Evolutionary conservation across 495 filamentous ascomycete species (phyloP).

Genomic region (Aspergillus avenaceus): DNA sequence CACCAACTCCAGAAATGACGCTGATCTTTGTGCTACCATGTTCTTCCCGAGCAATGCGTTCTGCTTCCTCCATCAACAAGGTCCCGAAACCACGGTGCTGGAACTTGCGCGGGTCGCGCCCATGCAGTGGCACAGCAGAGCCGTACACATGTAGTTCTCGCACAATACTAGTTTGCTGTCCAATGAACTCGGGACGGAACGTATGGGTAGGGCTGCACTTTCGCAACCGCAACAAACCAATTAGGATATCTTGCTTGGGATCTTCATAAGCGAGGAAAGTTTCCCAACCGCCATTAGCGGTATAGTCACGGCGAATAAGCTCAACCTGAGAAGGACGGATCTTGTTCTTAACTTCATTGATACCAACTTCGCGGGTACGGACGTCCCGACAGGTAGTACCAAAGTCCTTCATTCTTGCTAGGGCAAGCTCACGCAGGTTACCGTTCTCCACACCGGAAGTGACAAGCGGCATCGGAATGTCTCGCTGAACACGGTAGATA

Average conservation of each 20-base stretch:
- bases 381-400: conserved; percentile 96
- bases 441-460: conserved; percentile 97
- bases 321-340: conserved; percentile 95
- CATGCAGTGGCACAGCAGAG: conserved; percentile 90
- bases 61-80: conserved; percentile 94
- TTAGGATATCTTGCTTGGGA: conserved; percentile 96
- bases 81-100: conserved; percentile 98
- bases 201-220: conserved; percentile 89
- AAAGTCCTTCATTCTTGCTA: conserved; percentile 97
- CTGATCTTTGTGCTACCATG: conserved; percentile 90
- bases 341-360: conserved; percentile 98
- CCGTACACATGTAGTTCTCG: conserved; percentile 96
- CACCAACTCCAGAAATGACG: conserved; percentile 93
- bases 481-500: conserved; percentile 96
- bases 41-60: conserved; percentile 89
- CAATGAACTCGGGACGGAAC: conserved; percentile 80
- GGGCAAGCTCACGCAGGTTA: conserved; percentile 86
- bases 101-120: conserved; percentile 89
- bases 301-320: conserved; percentile 92
- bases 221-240: conserved; percentile 82
- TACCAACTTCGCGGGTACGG: conserved; percentile 93
- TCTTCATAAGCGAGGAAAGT: conserved; percentile 98
- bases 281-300: conserved; percentile 95
- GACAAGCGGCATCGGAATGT: conserved; percentile 98
- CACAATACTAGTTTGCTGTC: conserved; percentile 86